Evolutionary conservation across 2,329 filamentous ascomycete species (phyloP).

Genomic region (Nigrospora sphaerica): DNA sequence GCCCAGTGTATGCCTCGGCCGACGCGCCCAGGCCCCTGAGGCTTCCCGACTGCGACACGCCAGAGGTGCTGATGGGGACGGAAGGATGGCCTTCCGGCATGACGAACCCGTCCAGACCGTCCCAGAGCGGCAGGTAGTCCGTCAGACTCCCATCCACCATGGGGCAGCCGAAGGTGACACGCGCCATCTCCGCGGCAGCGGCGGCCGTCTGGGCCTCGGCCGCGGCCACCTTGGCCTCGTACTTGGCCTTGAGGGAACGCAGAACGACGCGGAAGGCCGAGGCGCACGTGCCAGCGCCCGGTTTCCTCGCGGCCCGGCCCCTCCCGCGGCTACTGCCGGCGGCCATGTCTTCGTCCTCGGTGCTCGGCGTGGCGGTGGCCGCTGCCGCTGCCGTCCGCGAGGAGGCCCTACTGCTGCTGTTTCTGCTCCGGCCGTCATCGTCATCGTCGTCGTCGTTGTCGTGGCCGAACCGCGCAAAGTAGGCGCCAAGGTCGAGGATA

Average conservation of each 20-base stretch:
- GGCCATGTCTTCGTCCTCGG: neutral
- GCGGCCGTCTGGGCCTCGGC: slow-evolving; percentile 15
- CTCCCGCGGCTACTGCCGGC: neutral
- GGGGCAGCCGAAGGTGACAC: slow-evolving; percentile 29
- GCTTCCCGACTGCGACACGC: slow-evolving; percentile 2
- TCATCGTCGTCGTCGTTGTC: too few species aligned
- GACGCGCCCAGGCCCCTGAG: slow-evolving; percentile 1
- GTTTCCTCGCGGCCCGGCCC: too few species aligned
- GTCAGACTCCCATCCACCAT: slow-evolving; percentile 45
- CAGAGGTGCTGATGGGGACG: neutral
- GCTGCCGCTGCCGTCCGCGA: too few species aligned
- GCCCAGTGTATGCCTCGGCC: neutral
- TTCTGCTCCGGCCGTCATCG: too few species aligned
- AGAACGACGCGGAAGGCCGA: slow-evolving; percentile 40
- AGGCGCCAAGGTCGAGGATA: slow-evolving; percentile 30
- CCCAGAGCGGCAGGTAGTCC: slow-evolving; percentile 37
- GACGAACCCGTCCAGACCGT: slow-evolving; percentile 21
- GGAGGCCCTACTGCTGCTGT: too few species aligned
- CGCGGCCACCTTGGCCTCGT: slow-evolving; percentile 29
- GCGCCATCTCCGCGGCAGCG: slow-evolving; percentile 6
- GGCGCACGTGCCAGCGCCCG: slow-evolving; percentile 21
- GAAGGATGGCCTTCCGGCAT: neutral
- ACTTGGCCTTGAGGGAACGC: slow-evolving; percentile 37
- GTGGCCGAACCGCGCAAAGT: slow-evolving; percentile 18
- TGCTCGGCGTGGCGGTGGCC: too few species aligned